These are phyloP conservation scores for Diaporthe australafricana DNA, from an alignment of 2,329 filamentous ascomycete genomes.

Conservation along the genomic window DNA sequence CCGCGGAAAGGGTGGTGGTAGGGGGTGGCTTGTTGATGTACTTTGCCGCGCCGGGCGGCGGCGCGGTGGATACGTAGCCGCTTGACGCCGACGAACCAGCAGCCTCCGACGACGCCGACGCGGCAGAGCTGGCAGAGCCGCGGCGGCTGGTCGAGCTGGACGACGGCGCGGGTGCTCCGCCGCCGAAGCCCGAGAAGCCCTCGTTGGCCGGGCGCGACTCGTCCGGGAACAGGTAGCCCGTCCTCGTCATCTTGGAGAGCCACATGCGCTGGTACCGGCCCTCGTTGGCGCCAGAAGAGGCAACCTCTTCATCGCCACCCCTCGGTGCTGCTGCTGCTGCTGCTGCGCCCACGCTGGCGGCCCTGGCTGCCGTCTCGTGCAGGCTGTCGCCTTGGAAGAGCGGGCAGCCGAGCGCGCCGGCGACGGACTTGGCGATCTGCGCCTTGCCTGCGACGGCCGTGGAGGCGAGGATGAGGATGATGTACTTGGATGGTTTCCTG, in stretches of 20 bases:
- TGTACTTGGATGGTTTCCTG: slow-evolving; percentile 43
- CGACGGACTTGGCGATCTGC: slow-evolving; percentile 44
- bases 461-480: slow-evolving; percentile 44
- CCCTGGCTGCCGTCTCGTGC: slow-evolving; percentile 46
- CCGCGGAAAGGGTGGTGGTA: slow-evolving; percentile 40
- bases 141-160: slow-evolving; percentile 44
- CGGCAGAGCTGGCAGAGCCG: slow-evolving; percentile 42
- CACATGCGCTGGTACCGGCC: slow-evolving; percentile 47
- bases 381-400: slow-evolving; percentile 46
- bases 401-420: slow-evolving; percentile 43
- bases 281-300: slow-evolving; percentile 38
- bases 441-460: slow-evolving; percentile 45
- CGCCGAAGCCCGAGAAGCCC: slow-evolving; percentile 47
- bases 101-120: slow-evolving; percentile 25
- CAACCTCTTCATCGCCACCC: neutral
- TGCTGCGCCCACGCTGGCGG: slow-evolving; percentile 40
- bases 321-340: too few species aligned
- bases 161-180: slow-evolving; percentile 21
- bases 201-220: slow-evolving; percentile 45
- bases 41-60: slow-evolving; percentile 21
- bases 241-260: slow-evolving; percentile 47
- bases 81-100: slow-evolving; percentile 21
- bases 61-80: too few species aligned
- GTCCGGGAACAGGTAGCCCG: slow-evolving; percentile 47
- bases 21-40: too few species aligned